Conservation (phyloP, 192 early-diverging fungal species). For the Fimicolochytrium jonesii region DNA sequence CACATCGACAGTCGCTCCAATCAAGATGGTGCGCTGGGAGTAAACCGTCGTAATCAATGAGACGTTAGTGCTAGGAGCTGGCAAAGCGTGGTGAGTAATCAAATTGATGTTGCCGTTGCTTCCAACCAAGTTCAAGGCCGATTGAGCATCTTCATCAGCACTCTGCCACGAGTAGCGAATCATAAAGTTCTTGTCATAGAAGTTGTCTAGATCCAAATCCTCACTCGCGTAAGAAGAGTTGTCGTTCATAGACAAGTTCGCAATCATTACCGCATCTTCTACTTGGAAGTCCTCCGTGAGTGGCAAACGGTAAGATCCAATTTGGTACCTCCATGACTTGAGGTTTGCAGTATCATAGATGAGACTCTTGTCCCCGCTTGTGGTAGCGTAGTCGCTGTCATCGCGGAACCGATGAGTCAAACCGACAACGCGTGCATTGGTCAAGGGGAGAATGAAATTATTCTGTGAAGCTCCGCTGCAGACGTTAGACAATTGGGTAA, state of each 20-base stretch:
- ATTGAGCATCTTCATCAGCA: not conserved
- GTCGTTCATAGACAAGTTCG: not conserved
- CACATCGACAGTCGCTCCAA: no score
- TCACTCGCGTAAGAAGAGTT: not conserved
- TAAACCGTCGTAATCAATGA: no score
- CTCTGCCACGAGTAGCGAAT: not conserved
- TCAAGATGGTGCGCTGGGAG: no score
- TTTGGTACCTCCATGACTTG: not conserved
- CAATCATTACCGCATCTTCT: not conserved
- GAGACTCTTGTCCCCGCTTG: not conserved
- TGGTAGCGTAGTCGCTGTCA: not conserved
- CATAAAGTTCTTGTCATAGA: not conserved
- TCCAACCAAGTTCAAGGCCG: not conserved
- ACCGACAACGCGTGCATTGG: conserved; percentile 1
- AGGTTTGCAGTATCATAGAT: not conserved
- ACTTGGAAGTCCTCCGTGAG: not conserved
- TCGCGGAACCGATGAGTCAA: not conserved
- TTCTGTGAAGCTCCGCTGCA: not conserved
- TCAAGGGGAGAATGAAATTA: not conserved
- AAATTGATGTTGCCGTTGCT: not conserved
- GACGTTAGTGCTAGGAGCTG: no score
- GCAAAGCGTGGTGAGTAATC: not conserved
- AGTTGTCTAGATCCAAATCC: conserved; percentile 1
- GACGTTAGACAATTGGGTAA: not conserved
- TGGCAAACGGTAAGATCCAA: not conserved